phyloP scores from a whole-genome alignment of 257 asterid species.

The Paraleonurus japonicus region DNA sequence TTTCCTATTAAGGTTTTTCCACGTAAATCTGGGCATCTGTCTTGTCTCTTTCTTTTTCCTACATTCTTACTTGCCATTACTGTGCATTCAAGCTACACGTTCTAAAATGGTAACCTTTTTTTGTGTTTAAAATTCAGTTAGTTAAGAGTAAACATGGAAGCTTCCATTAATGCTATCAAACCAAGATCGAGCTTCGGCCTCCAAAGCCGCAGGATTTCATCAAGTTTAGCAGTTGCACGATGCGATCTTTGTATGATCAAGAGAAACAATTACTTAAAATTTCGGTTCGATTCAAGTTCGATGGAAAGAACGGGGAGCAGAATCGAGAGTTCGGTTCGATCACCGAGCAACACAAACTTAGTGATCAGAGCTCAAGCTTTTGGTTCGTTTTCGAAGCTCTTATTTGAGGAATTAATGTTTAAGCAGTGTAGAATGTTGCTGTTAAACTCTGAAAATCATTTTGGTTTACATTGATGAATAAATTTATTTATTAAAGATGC shows the following conservation, averaged over 20 bases:
- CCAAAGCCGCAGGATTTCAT: constrained; percentile 36
- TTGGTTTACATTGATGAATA: not conserved
- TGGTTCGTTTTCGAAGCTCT: constrained; percentile 37
- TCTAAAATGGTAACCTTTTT: not conserved
- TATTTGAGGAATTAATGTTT: not conserved
- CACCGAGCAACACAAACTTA: constrained; percentile 54
- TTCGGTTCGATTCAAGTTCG: constrained; percentile 40
- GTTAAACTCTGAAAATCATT: not conserved
- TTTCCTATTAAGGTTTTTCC: too few relatives aligned
- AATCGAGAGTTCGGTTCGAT: constrained; percentile 34
- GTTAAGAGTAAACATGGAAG: constrained; percentile 49
- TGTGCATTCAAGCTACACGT: too few relatives aligned
- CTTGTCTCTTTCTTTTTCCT: not conserved
- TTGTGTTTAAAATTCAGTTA: not conserved
- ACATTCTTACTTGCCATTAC: too few relatives aligned
- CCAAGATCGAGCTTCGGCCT: constrained; percentile 38
- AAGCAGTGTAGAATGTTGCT: too few relatives aligned
- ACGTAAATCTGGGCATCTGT: too few relatives aligned
- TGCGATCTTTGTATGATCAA: constrained; percentile 35
- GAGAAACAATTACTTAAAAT: constrained; percentile 46
- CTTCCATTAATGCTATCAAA: constrained; percentile 42
- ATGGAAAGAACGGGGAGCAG: constrained; percentile 40
- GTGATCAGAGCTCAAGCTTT: constrained; percentile 51
- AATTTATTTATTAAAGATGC: too few relatives aligned
- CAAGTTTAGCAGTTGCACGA: constrained; percentile 13